These are phyloP conservation scores for Chalciporus sp. DNA, from an alignment of 1,284 basidiomycete species.

Conservation along the genomic window DNA sequence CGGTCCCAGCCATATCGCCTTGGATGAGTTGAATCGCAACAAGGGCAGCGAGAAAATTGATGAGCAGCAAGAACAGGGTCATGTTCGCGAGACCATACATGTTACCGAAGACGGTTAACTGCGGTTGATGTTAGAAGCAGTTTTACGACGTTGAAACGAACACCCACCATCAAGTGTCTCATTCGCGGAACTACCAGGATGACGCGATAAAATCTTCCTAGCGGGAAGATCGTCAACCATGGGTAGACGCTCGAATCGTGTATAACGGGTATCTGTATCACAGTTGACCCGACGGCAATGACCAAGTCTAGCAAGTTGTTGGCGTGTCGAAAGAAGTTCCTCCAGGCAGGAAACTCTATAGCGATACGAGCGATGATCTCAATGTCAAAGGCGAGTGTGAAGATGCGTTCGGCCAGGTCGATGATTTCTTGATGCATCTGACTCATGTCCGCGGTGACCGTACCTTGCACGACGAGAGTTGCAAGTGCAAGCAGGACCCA, in stretches of 20 bases:
- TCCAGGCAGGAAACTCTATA: slow-evolving; percentile 81
- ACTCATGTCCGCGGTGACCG: slow-evolving; percentile 62
- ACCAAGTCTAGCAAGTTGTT: slow-evolving; percentile 81
- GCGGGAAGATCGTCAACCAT: slow-evolving; percentile 92
- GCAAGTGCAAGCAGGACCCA: slow-evolving; percentile 81
- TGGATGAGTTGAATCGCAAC: slow-evolving; percentile 77
- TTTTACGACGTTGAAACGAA: no score
- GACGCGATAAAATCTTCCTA: slow-evolving; percentile 91
- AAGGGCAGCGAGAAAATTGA: slow-evolving; percentile 88
- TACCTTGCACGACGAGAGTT: slow-evolving; percentile 80
- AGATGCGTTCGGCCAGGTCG: slow-evolving; percentile 73
- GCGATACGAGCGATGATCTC: slow-evolving; percentile 85
- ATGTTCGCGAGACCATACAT: slow-evolving; percentile 93
- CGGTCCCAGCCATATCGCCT: slow-evolving; percentile 68
- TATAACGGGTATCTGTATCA: slow-evolving; percentile 89
- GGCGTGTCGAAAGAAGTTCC: slow-evolving; percentile 69
- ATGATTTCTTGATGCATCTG: slow-evolving; percentile 48
- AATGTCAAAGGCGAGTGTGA: slow-evolving; percentile 85
- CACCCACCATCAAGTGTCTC: slow-evolving; percentile 72
- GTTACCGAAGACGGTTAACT: slow-evolving; percentile 91
- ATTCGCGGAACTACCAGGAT: slow-evolving; percentile 89
- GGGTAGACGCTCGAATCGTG: slow-evolving; percentile 69
- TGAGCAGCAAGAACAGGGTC: slow-evolving; percentile 88
- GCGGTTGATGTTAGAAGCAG: background rate
- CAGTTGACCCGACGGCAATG: slow-evolving; percentile 78